These are phyloP conservation scores for Triangularia setosa DNA, from an alignment of 2,329 filamentous ascomycete species.

Conservation along the genomic window DNA sequence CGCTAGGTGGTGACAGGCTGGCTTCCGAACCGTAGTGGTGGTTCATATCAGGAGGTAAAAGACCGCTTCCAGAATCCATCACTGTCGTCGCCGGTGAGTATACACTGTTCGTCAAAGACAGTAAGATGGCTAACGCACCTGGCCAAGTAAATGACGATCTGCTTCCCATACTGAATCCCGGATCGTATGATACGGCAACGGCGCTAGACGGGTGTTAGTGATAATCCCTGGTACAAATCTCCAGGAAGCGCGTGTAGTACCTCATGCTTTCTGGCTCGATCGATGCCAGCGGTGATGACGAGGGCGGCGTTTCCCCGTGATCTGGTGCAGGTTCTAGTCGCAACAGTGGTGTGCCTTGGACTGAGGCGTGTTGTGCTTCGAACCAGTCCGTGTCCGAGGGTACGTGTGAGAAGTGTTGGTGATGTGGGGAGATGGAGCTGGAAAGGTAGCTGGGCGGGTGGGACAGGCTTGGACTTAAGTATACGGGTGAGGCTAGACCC, in stretches of 20 bases:
- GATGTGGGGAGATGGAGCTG: constrained; percentile 15
- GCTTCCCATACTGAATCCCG: constrained; percentile 48
- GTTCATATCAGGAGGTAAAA: constrained; percentile 44
- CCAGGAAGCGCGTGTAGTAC: constrained; percentile 13
- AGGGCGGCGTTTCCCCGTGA: constrained; percentile 25
- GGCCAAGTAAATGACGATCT: constrained; percentile 51
- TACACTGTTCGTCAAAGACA: not conserved
- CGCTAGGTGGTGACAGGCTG: constrained; percentile 48
- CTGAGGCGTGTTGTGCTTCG: constrained; percentile 22
- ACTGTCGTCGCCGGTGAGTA: constrained; percentile 24
- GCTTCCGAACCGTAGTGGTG: constrained; percentile 50
- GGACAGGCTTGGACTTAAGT: constrained; percentile 23
- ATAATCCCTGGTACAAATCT: constrained; percentile 1
- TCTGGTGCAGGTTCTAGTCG: constrained; percentile 33
- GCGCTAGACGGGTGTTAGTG: constrained; percentile 33
- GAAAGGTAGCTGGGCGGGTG: constrained; percentile 21
- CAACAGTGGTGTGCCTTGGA: constrained; percentile 29
- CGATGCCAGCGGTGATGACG: constrained; percentile 21
- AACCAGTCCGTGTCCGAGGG: constrained; percentile 33
- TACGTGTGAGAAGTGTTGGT: constrained; percentile 23
- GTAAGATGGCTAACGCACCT: constrained; percentile 30
- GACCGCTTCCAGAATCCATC: constrained; percentile 32
- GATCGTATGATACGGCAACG: constrained; percentile 49
- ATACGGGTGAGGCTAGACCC: constrained; percentile 23
- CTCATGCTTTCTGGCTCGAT: constrained; percentile 30